phyloP scores from a whole-genome alignment of 176 grass and related monocot species.

The Secale cereale region DNA sequence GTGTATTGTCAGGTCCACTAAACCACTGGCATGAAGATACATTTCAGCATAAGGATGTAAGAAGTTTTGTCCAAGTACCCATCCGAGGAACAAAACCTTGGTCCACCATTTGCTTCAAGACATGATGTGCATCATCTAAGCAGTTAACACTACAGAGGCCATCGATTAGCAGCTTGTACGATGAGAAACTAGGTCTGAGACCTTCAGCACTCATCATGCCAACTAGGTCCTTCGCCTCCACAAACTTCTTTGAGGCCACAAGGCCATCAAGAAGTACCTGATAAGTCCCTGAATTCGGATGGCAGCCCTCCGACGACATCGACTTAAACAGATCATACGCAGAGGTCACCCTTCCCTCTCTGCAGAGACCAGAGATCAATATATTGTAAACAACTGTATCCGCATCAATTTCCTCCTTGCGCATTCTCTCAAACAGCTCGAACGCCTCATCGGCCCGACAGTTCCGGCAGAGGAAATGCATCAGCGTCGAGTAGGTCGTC shows the following conservation, averaged over 20 bases:
- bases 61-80: constrained; percentile 74
- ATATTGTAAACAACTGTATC: constrained; percentile 81
- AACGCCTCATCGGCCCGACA: constrained; percentile 54
- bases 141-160: constrained; percentile 64
- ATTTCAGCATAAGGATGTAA: constrained; percentile 37
- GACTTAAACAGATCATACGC: constrained; percentile 54
- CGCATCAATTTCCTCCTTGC: constrained; percentile 36
- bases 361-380: constrained; percentile 80
- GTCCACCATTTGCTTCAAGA: constrained; percentile 73
- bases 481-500: constrained; percentile 67
- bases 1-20: not conserved
- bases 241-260: constrained; percentile 43
- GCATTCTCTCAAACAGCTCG: constrained; percentile 57
- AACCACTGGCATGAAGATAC: not conserved
- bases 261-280: constrained; percentile 81
- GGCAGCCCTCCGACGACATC: constrained; percentile 52
- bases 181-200: constrained; percentile 60
- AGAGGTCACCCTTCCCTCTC: constrained; percentile 40
- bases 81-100: constrained; percentile 77
- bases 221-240: constrained; percentile 57
- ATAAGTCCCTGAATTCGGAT: constrained; percentile 84
- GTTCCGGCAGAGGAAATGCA: constrained; percentile 61
- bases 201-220: constrained; percentile 54
- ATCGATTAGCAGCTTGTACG: constrained; percentile 73
- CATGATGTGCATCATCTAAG: constrained; percentile 51